phyloP scores from a whole-genome alignment of 2,329 filamentous ascomycete genomes.

The Chrysoporthe puriensis region DNA sequence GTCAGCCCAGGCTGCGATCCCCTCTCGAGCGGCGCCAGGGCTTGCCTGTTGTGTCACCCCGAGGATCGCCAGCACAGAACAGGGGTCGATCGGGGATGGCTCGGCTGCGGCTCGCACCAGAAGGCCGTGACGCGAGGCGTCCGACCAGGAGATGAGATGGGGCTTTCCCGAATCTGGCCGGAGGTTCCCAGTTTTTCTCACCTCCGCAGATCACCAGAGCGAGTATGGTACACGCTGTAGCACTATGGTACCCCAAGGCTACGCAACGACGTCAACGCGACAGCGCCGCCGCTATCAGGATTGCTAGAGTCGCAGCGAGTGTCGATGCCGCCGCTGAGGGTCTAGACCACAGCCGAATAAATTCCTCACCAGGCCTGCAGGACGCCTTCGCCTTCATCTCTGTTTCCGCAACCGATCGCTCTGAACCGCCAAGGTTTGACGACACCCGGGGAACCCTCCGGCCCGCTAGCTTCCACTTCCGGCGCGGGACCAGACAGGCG shows the following conservation, averaged over 20 bases:
- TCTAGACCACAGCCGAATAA: background rate
- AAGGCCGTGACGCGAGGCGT: background rate
- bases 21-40: too few species aligned
- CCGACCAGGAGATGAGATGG: constrained; percentile 6
- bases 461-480: constrained; percentile 5
- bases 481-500: constrained; percentile 6
- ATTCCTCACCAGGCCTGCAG: background rate
- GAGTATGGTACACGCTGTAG: too few species aligned
- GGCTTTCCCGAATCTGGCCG: constrained; percentile 11
- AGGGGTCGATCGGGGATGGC: background rate
- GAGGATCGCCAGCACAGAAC: background rate
- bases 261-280: background rate
- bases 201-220: background rate
- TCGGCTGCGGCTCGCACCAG: constrained; percentile 14
- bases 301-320: background rate
- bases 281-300: too few species aligned
- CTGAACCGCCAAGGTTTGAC: background rate
- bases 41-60: too few species aligned
- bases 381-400: background rate
- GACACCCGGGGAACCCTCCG: constrained; percentile 5
- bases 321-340: background rate
- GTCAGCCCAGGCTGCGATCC: too few species aligned
- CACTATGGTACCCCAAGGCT: background rate
- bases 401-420: background rate
- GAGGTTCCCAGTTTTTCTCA: background rate